phyloP scores from a whole-genome alignment of 1,139 yeast genomes.

The Magnusiomyces suaveolens region DNA sequence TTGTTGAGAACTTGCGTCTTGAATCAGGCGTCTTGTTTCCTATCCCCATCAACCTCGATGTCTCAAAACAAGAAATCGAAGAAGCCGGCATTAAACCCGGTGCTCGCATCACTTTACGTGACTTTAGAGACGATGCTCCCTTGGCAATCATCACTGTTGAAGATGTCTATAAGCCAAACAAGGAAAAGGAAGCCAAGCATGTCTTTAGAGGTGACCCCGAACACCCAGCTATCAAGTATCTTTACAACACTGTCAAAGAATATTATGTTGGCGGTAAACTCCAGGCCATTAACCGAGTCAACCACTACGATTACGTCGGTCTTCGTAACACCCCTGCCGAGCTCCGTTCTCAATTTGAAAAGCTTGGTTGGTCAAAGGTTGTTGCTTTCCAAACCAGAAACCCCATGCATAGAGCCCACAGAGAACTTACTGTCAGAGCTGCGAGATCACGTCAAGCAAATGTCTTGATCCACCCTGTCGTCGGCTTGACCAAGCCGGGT shows the following conservation, averaged over 20 bases:
- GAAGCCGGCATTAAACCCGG: slow-evolving; percentile 39
- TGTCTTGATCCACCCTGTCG: slow-evolving; percentile 90
- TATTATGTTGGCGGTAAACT: slow-evolving; percentile 79
- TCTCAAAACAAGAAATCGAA: slow-evolving; percentile 45
- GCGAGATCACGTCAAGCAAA: slow-evolving; percentile 72
- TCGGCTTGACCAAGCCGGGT: slow-evolving; percentile 94
- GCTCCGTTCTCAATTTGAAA: slow-evolving; percentile 70
- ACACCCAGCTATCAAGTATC: slow-evolving; percentile 82
- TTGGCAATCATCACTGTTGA: slow-evolving; percentile 73
- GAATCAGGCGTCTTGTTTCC: slow-evolving; percentile 79
- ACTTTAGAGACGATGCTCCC: slow-evolving; percentile 71
- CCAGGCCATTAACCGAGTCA: slow-evolving; percentile 75
- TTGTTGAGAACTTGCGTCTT: slow-evolving; percentile 68
- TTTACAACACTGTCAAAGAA: slow-evolving; percentile 67
- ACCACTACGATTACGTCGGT: slow-evolving; percentile 83
- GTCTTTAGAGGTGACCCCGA: slow-evolving; percentile 96
- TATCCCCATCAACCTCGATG: slow-evolving; percentile 86
- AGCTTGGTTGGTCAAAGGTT: slow-evolving; percentile 78
- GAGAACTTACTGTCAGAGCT: slow-evolving; percentile 92
- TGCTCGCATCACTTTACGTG: slow-evolving; percentile 63
- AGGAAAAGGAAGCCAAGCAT: slow-evolving; percentile 64
- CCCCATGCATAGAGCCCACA: slow-evolving; percentile 97
- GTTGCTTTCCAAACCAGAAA: slow-evolving; percentile 98
- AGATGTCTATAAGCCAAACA: slow-evolving; percentile 76
- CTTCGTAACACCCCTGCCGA: slow-evolving; percentile 86